These are phyloP conservation scores for Simmondsia chinensis DNA, from an alignment of 148 eudicot genomes.

Conservation along the genomic window DNA sequence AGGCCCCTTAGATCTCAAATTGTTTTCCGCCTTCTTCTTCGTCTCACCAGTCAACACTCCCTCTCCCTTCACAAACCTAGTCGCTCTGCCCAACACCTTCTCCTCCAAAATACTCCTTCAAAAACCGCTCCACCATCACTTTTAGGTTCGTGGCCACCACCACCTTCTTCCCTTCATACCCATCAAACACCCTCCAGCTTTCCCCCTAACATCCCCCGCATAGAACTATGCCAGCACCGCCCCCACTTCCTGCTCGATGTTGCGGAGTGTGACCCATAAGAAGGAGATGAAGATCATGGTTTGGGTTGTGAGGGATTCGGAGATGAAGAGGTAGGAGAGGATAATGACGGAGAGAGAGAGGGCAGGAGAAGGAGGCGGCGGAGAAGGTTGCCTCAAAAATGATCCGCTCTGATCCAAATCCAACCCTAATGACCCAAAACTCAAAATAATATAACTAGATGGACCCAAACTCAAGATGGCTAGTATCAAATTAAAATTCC, in stretches of 20 bases:
- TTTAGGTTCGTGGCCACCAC: conserved; percentile 85
- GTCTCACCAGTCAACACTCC: conserved; percentile 74
- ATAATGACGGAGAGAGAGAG: conserved; percentile 68
- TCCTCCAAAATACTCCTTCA: conserved; percentile 71
- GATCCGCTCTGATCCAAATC: no score
- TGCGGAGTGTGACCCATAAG: conserved; percentile 50
- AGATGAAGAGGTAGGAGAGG: conserved; percentile 68
- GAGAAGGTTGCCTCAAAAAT: conserved; percentile 71
- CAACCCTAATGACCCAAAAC: no score
- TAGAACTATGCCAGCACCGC: conserved; percentile 85
- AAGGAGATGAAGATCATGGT: conserved; percentile 75
- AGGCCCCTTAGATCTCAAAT: no score
- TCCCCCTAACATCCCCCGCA: conserved; percentile 73
- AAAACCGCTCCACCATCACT: conserved; percentile 85
- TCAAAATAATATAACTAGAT: no score
- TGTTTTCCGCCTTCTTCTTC: conserved; percentile 57
- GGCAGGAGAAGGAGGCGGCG: conserved; percentile 64
- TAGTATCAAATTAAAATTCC: no score
- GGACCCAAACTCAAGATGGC: no score
- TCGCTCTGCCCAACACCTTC: conserved; percentile 83
- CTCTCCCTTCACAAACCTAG: conserved; percentile 63
- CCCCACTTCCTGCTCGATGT: conserved; percentile 77
- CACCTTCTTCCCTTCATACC: conserved; percentile 51
- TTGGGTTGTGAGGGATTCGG: conserved; percentile 70
- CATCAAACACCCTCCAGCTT: conserved; percentile 66